Conservation (phyloP, 2,329 filamentous ascomycete genomes). For the Sporothrix globosa region DNA sequence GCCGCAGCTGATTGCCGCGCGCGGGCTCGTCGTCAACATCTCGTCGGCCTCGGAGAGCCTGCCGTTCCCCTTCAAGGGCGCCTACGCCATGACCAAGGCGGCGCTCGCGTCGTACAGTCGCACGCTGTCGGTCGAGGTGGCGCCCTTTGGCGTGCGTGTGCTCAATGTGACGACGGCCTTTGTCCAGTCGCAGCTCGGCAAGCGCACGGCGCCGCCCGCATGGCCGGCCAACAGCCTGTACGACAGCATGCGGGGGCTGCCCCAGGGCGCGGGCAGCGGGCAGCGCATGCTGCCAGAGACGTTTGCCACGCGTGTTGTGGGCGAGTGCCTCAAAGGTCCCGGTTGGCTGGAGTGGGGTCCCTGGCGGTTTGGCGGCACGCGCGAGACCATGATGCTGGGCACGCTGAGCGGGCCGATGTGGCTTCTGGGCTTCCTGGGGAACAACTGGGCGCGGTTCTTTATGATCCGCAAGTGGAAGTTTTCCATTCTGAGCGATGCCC, state of each 20-base stretch:
- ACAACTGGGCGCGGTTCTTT: conserved; percentile 34
- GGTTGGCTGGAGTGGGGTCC: conserved; percentile 34
- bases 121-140: conserved; percentile 56
- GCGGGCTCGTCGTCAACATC: conserved; percentile 59
- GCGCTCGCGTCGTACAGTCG: conserved; percentile 58
- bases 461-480: conserved; percentile 35
- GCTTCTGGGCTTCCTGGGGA: conserved; percentile 35
- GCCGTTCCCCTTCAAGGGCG: conserved; percentile 56
- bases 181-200: conserved; percentile 52
- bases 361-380: conserved; percentile 34
- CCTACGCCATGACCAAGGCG: conserved; percentile 60
- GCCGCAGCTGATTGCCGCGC: conserved; percentile 52
- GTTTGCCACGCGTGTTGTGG: conserved; percentile 37
- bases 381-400: conserved; percentile 35
- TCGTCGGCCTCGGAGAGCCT: conserved; percentile 55
- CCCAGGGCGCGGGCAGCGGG: conserved; percentile 38
- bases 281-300: conserved; percentile 39
- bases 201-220: conserved; percentile 49
- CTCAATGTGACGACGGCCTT: conserved; percentile 56
- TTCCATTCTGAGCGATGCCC: conserved; percentile 14
- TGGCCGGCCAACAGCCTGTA: conserved; percentile 55
- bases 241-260: conserved; percentile 43
- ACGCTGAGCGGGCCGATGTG: conserved; percentile 33
- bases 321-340: conserved; percentile 31
- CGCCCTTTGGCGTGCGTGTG: conserved; percentile 58